Evolutionary conservation across 495 filamentous ascomycete genomes (phyloP), one percentile per base, ranked within the genome.

Genomic region (Lentithecium fluviatile): DNA sequence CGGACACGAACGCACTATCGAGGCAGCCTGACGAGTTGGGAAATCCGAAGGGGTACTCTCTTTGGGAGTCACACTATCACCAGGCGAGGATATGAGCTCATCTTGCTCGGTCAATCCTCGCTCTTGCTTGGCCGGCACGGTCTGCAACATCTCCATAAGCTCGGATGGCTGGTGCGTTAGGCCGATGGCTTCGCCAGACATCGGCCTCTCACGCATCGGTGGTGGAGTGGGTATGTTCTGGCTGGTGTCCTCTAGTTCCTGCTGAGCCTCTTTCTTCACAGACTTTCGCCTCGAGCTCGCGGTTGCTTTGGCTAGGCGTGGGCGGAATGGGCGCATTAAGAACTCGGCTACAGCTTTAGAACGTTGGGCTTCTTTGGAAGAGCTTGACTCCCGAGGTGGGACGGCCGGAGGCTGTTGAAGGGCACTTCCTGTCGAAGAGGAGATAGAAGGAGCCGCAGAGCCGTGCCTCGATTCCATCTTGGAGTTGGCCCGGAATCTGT

Each of bases 331-430:
- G 25, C 64, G 58, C 17, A 67, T 23, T 21, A 67, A 59, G 45
- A 67, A 62, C 45, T 63, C 64, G 1, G 58, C 64, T 42, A 67
- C 64, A 19, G 53, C 64, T 43, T 51, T 46, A 12, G 32, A 58
- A 19, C 51, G 58, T 46, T 58, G 58, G 13, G 64, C 64, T 56
- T 67, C 64, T 32, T 67, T 67, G 7, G 64, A 67, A 25, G 58
- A 67, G 36, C 58, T 62, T 2, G 64, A 67, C n/a, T 62, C 64
- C 34, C 64, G 11, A 7, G 50, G 52, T 0, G 64, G 64, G n/a
- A 63, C 54, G 1, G 43, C n/a, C 6, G 64, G 59, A 11, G 58
- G 64, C 13, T 32, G 58, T 21, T 47, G 48, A 42, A 36, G 11
- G 34, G 25, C 23, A 20, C 37, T 47, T 7, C 45, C 53, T 17